Percentiles rank a stretch among this genome's conserved stretches.
phyloP scores from a whole-genome alignment of 2,329 filamentous ascomycete genomes.

The Phaeophleospora eucalypticola region DNA sequence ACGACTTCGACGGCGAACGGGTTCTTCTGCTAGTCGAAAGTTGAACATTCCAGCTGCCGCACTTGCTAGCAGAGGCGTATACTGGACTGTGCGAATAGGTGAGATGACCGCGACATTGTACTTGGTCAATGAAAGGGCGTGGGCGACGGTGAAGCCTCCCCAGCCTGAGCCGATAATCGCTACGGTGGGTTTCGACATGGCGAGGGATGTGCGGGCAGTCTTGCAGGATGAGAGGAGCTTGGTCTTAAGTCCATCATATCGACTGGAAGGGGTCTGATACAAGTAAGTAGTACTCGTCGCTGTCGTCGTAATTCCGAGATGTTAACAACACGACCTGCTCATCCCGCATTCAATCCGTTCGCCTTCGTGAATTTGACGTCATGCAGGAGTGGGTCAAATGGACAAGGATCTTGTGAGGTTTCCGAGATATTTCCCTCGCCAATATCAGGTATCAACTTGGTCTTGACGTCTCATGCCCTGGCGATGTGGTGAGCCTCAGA shows the following conservation, averaged over 20 bases:
- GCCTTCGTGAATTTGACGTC: conserved; percentile 5
- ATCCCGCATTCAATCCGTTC: not conserved
- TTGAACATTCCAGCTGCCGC: conserved; percentile 43
- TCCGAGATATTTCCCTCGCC: not conserved
- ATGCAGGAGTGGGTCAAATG: not conserved
- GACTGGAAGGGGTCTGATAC: not conserved
- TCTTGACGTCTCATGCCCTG: too few relatives aligned
- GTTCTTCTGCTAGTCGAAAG: conserved; percentile 41
- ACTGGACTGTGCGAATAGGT: conserved; percentile 40
- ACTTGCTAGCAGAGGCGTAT: conserved; percentile 45
- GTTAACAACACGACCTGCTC: not conserved
- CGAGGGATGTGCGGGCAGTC: not conserved
- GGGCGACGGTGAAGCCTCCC: conserved; percentile 38
- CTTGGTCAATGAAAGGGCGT: conserved; percentile 32
- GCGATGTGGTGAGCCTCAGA: too few relatives aligned
- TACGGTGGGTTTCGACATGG: conserved; percentile 6
- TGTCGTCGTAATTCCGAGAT: not conserved
- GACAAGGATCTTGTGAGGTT: not conserved
- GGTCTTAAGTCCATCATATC: not conserved
- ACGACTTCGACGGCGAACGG: conserved; percentile 36
- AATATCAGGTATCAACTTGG: too few relatives aligned
- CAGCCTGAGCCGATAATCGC: conserved; percentile 12
- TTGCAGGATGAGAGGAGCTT: not conserved
- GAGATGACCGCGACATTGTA: conserved; percentile 43
- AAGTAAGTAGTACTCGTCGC: not conserved